Evolutionary conservation across 768 basidiomycete species (phyloP).

Genomic region (Mycena latifolia): DNA sequence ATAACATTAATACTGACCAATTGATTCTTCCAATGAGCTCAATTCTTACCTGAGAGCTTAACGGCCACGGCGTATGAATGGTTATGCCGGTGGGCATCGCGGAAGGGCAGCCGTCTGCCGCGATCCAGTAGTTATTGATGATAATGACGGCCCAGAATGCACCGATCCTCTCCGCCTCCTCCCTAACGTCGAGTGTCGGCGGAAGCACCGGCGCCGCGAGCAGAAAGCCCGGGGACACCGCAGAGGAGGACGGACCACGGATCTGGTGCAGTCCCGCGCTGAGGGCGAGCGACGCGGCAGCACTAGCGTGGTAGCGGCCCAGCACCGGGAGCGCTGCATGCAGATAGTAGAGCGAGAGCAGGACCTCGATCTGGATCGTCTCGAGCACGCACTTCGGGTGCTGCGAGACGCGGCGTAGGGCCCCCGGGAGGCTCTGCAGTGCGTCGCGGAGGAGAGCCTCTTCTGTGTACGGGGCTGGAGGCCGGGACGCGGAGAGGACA

Average conservation of each 20-base stretch:
- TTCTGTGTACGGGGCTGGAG: slow-evolving; percentile 38
- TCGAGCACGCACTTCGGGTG: slow-evolving; percentile 54
- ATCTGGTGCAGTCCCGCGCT: slow-evolving; percentile 1
- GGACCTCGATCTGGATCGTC: slow-evolving; percentile 64
- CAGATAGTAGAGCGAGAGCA: slow-evolving; percentile 65
- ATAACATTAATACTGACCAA: background rate
- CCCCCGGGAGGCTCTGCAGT: slow-evolving; percentile 12
- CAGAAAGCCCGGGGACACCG: background rate
- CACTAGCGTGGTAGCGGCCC: slow-evolving; percentile 64
- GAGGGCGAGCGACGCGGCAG: slow-evolving; percentile 53
- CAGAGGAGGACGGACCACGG: background rate
- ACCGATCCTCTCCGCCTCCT: slow-evolving; percentile 5
- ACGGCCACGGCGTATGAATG: slow-evolving; percentile 24
- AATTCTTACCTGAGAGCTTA: slow-evolving; percentile 4
- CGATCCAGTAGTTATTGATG: slow-evolving; percentile 26
- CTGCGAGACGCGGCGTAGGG: background rate
- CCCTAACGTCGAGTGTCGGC: background rate
- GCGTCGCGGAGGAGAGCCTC: background rate
- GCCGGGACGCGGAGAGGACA: slow-evolving; percentile 55
- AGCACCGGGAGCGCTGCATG: slow-evolving; percentile 62
- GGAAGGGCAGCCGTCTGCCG: slow-evolving; percentile 5
- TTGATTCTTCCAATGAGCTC: no score
- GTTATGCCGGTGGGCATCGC: slow-evolving; percentile 1
- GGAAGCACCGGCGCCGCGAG: background rate
- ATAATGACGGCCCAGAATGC: slow-evolving; percentile 23